These are phyloP conservation scores for Elongisporangium undulatum DNA, from an alignment of 352 stramenopile species.

Conservation along the genomic window DNA sequence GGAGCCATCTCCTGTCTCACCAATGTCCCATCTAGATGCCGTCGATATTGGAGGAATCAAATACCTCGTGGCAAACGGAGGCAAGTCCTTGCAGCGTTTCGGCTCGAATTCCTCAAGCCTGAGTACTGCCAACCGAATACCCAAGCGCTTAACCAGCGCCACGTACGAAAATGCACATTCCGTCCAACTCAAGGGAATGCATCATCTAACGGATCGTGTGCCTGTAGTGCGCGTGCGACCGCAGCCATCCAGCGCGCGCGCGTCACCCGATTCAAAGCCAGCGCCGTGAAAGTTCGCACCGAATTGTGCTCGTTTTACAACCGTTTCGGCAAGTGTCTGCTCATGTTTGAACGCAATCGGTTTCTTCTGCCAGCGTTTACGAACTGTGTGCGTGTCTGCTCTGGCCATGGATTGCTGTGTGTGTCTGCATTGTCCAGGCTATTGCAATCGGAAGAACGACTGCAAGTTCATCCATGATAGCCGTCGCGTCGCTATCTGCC, in stretches of 20 bases:
- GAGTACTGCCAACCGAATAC: conserved; percentile 12
- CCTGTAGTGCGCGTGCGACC: conserved; percentile 18
- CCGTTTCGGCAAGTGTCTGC: conserved; percentile 56
- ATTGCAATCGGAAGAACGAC: conserved; percentile 76
- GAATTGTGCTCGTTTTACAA: conserved; percentile 85
- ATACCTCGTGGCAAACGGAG: conserved; percentile 35
- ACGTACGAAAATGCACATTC: conserved; percentile 21
- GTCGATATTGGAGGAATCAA: conserved; percentile 41
- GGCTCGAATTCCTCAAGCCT: conserved; percentile 5
- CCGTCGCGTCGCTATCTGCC: conserved; percentile 74
- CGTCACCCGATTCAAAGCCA: conserved; percentile 26
- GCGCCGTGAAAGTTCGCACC: conserved; percentile 35
- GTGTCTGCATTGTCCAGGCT: conserved; percentile 31
- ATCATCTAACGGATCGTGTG: background rate
- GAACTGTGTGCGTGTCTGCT: background rate
- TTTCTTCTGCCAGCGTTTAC: background rate
- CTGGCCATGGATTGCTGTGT: background rate
- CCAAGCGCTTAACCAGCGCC: conserved; percentile 23
- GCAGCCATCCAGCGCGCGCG: conserved; percentile 45
- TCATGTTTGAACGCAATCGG: background rate
- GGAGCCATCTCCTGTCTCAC: conserved; percentile 2
- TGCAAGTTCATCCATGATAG: conserved; percentile 85
- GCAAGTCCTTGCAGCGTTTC: conserved; percentile 39
- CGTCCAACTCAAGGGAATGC: background rate
- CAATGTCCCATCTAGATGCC: conserved; percentile 19